Base-by-base conservation (phyloP, 495 filamentous ascomycete species). In the Hypoxylon rickii region DNA sequence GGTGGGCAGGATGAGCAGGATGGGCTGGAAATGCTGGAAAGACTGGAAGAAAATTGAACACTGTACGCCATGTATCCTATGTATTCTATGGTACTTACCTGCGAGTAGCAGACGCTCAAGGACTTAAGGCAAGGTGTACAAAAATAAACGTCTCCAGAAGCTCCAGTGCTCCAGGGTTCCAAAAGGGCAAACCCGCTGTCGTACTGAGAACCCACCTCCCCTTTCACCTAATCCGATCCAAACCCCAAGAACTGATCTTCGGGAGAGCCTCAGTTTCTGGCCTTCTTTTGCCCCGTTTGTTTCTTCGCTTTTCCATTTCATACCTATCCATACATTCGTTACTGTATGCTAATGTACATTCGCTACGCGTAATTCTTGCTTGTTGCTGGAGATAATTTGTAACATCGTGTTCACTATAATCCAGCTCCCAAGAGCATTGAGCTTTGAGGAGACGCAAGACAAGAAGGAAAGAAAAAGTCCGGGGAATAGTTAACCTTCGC, bases 321-420 rank as follows among this genome's bases (percentile, higher is more conserved):
- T 42, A n/a, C n/a, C n/a, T 47, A 16, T 55, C 44, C 49, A 8
- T 55, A 68, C 65, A 60, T 51, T 68, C 65, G 65, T 68, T 68
- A 63, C 47, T 61, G 52, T 57, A 64, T 61, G 48, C 24, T 51
- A 39, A 42, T 60, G 24, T 65, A 65, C 65, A 54, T 39, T 68
- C 65, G 58, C 62, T 68, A 63, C 50, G 38, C 58, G 45, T 60
- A 55, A 41, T 55, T 51, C 10, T 38, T 63, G 56, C 37, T 39
- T 55, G 47, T 19, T 43, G 18, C 16, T 21, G 18, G 26, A 44
- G 29, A 51, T 45, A 51, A 48, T 39, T 36, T 21, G 15, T 46
- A 51, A 13, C 20, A 11, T 50, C 41, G 10, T 43, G 19, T 1
- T 50, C 20, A n/a, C n/a, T n/a, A n/a, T n/a, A n/a, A n/a, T n/a